phyloP scores from a whole-genome alignment of 192 early-diverging fungal species.

The Lobosporangium transversale region DNA sequence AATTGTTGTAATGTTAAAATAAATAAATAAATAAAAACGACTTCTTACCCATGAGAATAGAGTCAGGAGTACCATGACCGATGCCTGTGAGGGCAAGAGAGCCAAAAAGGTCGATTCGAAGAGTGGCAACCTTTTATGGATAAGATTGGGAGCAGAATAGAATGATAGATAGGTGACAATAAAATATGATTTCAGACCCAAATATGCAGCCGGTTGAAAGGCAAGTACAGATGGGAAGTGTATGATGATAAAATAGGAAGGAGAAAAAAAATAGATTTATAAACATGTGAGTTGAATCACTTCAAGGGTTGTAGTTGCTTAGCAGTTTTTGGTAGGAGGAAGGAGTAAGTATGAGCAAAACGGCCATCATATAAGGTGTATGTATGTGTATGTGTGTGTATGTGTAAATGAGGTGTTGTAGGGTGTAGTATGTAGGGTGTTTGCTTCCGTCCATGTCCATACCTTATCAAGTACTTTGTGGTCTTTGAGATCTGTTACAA shows the following conservation, averaged over 20 bases:
- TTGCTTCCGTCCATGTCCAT: too few species aligned
- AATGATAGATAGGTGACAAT: constrained; percentile 9
- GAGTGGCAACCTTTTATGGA: constrained; percentile 59
- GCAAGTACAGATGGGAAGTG: not conserved
- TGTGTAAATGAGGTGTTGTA: too few species aligned
- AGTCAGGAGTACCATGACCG: constrained; percentile 95
- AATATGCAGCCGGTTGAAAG: too few species aligned
- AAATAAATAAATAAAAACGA: not conserved
- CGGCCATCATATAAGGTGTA: not conserved
- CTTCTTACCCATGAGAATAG: constrained; percentile 75
- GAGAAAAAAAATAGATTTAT: constrained; percentile 12
- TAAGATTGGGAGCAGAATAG: too few species aligned
- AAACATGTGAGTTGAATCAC: constrained; percentile 54
- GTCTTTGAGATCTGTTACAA: constrained; percentile 84
- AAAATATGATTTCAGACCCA: too few species aligned
- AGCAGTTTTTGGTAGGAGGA: too few species aligned
- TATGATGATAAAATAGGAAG: constrained; percentile 1
- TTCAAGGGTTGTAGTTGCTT: too few species aligned
- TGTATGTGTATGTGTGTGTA: too few species aligned
- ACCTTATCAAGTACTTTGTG: constrained; percentile 71
- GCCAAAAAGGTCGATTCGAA: constrained; percentile 91
- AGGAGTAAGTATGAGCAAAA: too few species aligned
- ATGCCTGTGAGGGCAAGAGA: constrained; percentile 93
- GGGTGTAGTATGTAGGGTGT: too few species aligned
- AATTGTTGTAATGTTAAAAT: not conserved